Evolutionary conservation across 192 early-diverging fungal species (phyloP), one percentile per base, ranked within the genome.

Genomic region (Coemansia sp.): DNA sequence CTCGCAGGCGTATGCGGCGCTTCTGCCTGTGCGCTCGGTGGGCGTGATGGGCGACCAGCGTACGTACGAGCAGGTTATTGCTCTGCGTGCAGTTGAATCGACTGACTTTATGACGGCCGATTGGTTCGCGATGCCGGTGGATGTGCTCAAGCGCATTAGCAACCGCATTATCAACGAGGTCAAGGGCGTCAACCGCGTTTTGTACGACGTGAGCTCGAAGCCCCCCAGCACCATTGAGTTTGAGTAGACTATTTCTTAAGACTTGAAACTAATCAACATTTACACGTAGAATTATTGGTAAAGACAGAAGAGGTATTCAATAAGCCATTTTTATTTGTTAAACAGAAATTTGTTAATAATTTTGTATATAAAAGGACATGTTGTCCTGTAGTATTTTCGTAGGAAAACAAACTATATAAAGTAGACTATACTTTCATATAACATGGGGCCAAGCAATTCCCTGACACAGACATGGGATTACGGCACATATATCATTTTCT

Each of bases 21-120:
- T 99, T 23, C 81, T 99, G 49, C 95, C 95, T 10, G 88, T 99
- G 41, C 90, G 92, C 74, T 92, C 94, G 48, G 97, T 99, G 26
- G 97, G 97, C 54, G 97, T 99, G 58, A 99, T 97, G 97, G 97
- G 97, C 61, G 97, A 99, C 81, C 89, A 92, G 85, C 89, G 97
- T 59, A 99, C 97, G 5, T 99, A 99, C 66, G 97, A 99, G 84
- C 95, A 99, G 83, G 92, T 95, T 62, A 97, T 99, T 88, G 91
- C 90, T 29, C 85, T 99, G 68, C 89, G 97, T 61, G 95, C 95
- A 19, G 95, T 99, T 49, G 94, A 97, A 69, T 90, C 94, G 58
- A 92, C 85, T 54, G 93, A 99, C 78, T 99, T 96, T 66, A 99
- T 99, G 97, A 97, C 97, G 49, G 97, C 97, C 22, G 97, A 99